Percentiles rank a stretch among this genome's conserved stretches.
These are phyloP conservation scores for Hamamelis virginiana DNA, from an alignment of 164 flowering plant species.

Conservation along the genomic window DNA sequence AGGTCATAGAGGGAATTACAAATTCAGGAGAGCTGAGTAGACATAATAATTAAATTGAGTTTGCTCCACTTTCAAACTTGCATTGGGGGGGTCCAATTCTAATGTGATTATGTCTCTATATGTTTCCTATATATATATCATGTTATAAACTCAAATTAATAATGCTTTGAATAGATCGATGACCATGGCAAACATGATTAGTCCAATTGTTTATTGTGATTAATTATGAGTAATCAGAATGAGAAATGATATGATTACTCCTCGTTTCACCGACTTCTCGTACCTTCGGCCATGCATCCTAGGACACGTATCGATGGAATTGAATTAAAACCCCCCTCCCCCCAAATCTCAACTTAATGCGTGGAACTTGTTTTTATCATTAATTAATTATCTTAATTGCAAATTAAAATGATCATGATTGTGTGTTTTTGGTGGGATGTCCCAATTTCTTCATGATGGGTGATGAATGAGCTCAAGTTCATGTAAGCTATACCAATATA, in stretches of 20 bases:
- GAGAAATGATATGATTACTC: constrained; percentile 7
- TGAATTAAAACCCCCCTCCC: too few relatives aligned
- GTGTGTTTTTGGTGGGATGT: too few relatives aligned
- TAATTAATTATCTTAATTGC: too few relatives aligned
- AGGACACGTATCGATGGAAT: neutral
- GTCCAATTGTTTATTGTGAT: constrained; percentile 7
- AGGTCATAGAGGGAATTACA: neutral
- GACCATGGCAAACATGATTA: constrained; percentile 23
- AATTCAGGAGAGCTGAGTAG: neutral
- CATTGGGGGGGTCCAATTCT: constrained; percentile 13
- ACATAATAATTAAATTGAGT: neutral
- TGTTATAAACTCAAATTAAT: constrained; percentile 1
- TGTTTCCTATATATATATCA: constrained; percentile 16
- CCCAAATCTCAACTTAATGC: too few relatives aligned
- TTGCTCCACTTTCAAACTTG: neutral
- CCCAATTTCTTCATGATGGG: too few relatives aligned
- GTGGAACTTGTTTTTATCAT: too few relatives aligned
- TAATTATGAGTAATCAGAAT: constrained; percentile 20
- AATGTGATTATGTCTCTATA: constrained; percentile 18
- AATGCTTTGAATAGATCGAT: constrained; percentile 4
- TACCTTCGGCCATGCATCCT: neutral
- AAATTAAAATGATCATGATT: too few relatives aligned
- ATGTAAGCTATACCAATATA: too few relatives aligned
- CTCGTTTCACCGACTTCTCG: neutral
- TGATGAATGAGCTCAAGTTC: too few relatives aligned